phyloP scores from a whole-genome alignment of 768 basidiomycete genomes.

The Harrya chromipes region DNA sequence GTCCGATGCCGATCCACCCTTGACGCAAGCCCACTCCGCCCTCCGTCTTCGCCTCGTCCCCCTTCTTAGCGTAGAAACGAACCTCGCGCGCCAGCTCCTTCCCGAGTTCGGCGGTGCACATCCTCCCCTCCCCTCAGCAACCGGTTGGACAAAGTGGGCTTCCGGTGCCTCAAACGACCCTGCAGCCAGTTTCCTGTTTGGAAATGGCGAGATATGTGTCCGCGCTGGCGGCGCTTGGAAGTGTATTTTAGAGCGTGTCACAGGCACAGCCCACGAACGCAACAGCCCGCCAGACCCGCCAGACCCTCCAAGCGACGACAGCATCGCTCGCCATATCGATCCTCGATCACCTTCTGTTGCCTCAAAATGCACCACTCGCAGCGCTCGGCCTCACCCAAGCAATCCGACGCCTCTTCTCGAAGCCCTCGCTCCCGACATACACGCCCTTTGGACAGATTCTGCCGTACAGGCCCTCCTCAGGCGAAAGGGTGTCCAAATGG shows the following conservation, averaged over 20 bases:
- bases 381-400: constrained; percentile 16
- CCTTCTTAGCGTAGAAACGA: constrained; percentile 53
- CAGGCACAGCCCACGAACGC: constrained; percentile 1
- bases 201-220: constrained; percentile 42
- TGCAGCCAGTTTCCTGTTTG: neutral
- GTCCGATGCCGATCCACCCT: constrained; percentile 11
- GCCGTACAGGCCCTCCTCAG: constrained; percentile 51
- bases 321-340: constrained; percentile 1
- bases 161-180: constrained; percentile 11
- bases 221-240: constrained; percentile 64
- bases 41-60: constrained; percentile 44
- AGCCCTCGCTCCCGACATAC: constrained; percentile 57
- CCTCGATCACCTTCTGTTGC: neutral
- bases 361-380: neutral
- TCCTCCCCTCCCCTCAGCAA: constrained; percentile 26
- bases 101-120: constrained; percentile 33
- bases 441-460: constrained; percentile 58
- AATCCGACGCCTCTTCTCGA: constrained; percentile 52
- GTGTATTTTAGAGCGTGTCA: constrained; percentile 34
- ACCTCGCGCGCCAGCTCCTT: constrained; percentile 48
- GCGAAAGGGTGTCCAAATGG: constrained; percentile 48
- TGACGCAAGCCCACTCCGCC: constrained; percentile 20
- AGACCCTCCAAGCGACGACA: constrained; percentile 3
- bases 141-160: constrained; percentile 27
- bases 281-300: neutral